These are phyloP conservation scores for sweet orange (Citrus sinensis) DNA, from an alignment of 345 rosid species.

Conservation along the genomic window DVS_A1.0 CM039166.1:25322501-25323000, in stretches of 20 bases:
- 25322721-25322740: background rate
- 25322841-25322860: background rate
- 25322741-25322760: background rate
- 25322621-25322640: background rate
- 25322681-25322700: background rate
- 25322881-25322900: background rate
- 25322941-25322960: slow-evolving; percentile 34
- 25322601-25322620: background rate
- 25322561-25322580: background rate
- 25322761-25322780: background rate
- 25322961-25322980: slow-evolving; percentile 71
- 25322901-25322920: background rate
- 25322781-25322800: background rate
- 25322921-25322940: background rate
- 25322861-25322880: background rate
- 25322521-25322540: background rate
- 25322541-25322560: background rate
- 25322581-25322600: background rate
- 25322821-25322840: background rate
- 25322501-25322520: too few relatives aligned
- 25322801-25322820: background rate
- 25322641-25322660: background rate
- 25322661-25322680: background rate
- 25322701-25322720: background rate
- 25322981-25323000: slow-evolving; percentile 73